Conservation (phyloP, 192 early-diverging fungal genomes). For the Entophlyctis helioformis region DNA sequence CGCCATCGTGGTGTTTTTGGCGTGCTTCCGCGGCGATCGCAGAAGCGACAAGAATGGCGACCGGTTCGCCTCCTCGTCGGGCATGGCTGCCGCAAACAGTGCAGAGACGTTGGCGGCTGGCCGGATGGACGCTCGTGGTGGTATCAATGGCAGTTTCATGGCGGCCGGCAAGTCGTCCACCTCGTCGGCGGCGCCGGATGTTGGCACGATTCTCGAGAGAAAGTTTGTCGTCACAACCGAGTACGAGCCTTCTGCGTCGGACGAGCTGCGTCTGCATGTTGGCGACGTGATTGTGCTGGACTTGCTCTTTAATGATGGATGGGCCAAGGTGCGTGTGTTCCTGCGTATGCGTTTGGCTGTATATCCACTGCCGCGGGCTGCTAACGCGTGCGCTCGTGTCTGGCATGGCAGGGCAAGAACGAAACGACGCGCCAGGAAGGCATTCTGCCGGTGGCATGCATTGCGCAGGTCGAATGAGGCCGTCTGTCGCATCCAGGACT, state of each 20-base stretch:
- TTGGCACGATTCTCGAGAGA: constrained; percentile 11
- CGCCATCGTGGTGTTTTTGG: too few species aligned
- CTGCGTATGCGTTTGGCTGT: background rate
- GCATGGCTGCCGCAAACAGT: too few species aligned
- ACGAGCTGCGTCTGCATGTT: constrained; percentile 16
- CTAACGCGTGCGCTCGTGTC: background rate
- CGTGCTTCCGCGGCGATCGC: too few species aligned
- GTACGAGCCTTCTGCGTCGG: constrained; percentile 15
- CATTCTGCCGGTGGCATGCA: constrained; percentile 22
- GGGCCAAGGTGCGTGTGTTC: constrained; percentile 12
- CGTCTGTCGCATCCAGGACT: too few species aligned
- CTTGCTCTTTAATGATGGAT: constrained; percentile 27
- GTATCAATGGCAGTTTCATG: too few species aligned
- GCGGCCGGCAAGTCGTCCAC: too few species aligned
- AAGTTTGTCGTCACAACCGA: constrained; percentile 11
- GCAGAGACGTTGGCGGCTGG: too few species aligned
- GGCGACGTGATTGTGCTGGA: constrained; percentile 17
- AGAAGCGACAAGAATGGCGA: too few species aligned
- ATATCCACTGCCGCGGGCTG: background rate
- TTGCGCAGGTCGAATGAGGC: constrained; percentile 12
- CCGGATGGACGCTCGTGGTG: too few species aligned
- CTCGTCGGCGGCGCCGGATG: constrained; percentile 1
- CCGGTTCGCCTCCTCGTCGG: too few species aligned
- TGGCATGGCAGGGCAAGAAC: constrained; percentile 24
- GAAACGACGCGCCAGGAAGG: constrained; percentile 18